A percentile compares a stretch with the other conserved stretches of the same genome.
Evolutionary conservation across 1,284 basidiomycete genomes (phyloP).

Genomic region (Coniferiporia sulphurascens): DNA sequence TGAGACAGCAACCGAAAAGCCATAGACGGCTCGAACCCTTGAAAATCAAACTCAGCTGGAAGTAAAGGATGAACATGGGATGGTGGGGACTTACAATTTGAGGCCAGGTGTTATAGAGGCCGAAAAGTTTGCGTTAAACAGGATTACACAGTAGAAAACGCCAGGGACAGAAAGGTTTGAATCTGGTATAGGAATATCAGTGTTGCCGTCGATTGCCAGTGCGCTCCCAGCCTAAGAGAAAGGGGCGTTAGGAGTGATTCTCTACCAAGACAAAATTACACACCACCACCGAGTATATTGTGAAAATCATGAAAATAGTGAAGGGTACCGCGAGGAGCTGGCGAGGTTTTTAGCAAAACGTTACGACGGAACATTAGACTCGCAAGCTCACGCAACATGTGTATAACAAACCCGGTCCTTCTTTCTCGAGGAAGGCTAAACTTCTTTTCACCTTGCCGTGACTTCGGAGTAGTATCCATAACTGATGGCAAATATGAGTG

Average conservation of each 20-base stretch:
- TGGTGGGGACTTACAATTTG: neutral
- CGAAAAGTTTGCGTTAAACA: slow-evolving; percentile 12
- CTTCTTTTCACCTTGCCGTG: neutral
- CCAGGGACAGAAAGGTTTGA: slow-evolving; percentile 16
- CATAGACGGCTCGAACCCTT: slow-evolving; percentile 7
- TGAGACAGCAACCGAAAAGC: slow-evolving; percentile 8
- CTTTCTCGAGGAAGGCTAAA: neutral
- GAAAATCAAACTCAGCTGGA: too few species aligned
- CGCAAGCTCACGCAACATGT: neutral
- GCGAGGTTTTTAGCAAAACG: neutral
- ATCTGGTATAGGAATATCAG: neutral
- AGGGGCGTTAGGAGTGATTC: too few species aligned
- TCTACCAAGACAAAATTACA: too few species aligned
- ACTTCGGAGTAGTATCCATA: neutral
- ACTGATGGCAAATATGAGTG: too few species aligned
- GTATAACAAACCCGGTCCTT: neutral
- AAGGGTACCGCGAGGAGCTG: slow-evolving; percentile 15
- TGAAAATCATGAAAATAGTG: slow-evolving; percentile 6
- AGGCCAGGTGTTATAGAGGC: slow-evolving; percentile 4
- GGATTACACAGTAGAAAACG: slow-evolving; percentile 18
- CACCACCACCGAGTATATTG: slow-evolving; percentile 10
- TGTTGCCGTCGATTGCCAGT: neutral
- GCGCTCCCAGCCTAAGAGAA: slow-evolving; percentile 2
- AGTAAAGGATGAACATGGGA: too few species aligned
- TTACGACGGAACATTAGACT: neutral